phyloP scores from a whole-genome alignment of 768 basidiomycete genomes.

The Piloderma croceum region DNA sequence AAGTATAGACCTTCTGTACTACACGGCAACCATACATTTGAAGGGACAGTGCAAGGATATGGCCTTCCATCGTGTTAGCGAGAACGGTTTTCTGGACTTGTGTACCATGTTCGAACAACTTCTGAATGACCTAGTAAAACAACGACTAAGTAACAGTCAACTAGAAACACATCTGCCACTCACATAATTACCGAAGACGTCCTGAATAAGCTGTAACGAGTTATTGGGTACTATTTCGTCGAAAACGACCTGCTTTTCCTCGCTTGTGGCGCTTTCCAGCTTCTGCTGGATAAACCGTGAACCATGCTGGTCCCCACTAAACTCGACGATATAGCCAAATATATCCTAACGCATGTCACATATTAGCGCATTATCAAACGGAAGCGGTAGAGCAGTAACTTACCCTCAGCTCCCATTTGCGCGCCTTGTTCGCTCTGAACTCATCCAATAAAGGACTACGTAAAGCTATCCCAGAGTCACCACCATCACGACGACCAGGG shows the following conservation, averaged over 20 bases:
- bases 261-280: constrained; percentile 67
- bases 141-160: constrained; percentile 3
- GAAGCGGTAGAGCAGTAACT: constrained; percentile 16
- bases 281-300: constrained; percentile 96
- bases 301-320: constrained; percentile 93
- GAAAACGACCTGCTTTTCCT: constrained; percentile 76
- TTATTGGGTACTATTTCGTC: constrained; percentile 82
- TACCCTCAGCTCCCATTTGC: constrained; percentile 80
- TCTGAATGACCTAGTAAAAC: constrained; percentile 75
- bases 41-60: constrained; percentile 68
- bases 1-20: constrained; percentile 72
- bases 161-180: constrained; percentile 20
- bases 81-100: constrained; percentile 67
- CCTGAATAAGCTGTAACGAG: constrained; percentile 72
- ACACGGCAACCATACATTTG: constrained; percentile 98
- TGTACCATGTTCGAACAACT: constrained; percentile 84
- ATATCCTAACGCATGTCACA: constrained; percentile 59
- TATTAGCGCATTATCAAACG: background rate
- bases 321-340: constrained; percentile 80
- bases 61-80: constrained; percentile 68
- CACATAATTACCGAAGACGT: constrained; percentile 96
- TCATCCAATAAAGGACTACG: constrained; percentile 79
- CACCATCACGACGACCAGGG: constrained; percentile 41
- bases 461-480: constrained; percentile 31
- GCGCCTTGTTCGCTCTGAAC: constrained; percentile 73